phyloP scores from a whole-genome alignment of 495 filamentous ascomycete species.

The Xylaria longipes region DNA sequence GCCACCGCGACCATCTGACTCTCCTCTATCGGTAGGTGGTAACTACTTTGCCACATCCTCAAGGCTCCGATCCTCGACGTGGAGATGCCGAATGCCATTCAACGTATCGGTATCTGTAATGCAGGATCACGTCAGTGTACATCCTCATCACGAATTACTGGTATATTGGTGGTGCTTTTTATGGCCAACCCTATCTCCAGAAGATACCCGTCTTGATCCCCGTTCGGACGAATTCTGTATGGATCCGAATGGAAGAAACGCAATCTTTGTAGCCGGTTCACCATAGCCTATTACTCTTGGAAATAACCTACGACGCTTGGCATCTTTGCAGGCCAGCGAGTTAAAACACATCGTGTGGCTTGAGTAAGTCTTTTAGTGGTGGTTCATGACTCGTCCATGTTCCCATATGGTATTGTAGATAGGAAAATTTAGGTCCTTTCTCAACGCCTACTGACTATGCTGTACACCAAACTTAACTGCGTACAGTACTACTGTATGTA shows the following conservation, averaged over 20 bases:
- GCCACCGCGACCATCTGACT: background rate
- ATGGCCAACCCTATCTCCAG: background rate
- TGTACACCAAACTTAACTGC: background rate
- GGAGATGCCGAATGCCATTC: background rate
- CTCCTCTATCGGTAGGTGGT: constrained; percentile 7
- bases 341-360: background rate
- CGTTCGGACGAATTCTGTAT: background rate
- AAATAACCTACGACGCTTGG: background rate
- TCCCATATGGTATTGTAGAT: too few relatives aligned
- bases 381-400: background rate
- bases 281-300: background rate
- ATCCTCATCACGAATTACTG: constrained; percentile 12
- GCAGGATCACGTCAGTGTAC: constrained; percentile 21
- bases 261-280: background rate
- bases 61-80: background rate
- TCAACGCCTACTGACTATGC: background rate
- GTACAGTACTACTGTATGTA: too few relatives aligned
- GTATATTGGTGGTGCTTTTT: background rate
- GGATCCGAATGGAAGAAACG: background rate
- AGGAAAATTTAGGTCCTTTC: background rate
- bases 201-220: background rate
- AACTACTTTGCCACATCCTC: background rate
- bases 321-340: background rate
- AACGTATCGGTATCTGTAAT: background rate
- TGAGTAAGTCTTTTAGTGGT: background rate